These are phyloP conservation scores for Grosmannia clavigera DNA, from an alignment of 2,329 filamentous ascomycete species.

Conservation along the genomic window DNA sequence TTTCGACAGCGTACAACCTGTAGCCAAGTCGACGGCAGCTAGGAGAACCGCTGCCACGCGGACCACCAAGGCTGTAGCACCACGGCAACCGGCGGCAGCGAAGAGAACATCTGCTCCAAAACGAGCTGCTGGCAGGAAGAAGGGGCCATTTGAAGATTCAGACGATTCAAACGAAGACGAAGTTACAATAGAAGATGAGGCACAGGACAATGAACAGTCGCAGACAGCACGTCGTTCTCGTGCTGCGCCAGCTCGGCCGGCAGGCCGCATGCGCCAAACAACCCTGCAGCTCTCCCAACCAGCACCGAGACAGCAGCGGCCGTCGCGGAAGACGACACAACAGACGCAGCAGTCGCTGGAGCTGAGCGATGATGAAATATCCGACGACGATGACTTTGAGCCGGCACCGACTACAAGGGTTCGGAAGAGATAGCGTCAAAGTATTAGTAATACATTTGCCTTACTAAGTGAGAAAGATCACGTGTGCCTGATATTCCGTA, in stretches of 20 bases:
- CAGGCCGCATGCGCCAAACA: slow-evolving; percentile 7
- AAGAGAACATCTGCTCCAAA: slow-evolving; percentile 29
- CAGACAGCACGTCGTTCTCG: slow-evolving; percentile 18
- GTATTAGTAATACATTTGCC: background rate
- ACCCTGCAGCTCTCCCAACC: slow-evolving; percentile 9
- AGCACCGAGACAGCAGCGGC: background rate
- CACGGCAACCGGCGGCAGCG: slow-evolving; percentile 17
- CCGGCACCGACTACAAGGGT: slow-evolving; percentile 6
- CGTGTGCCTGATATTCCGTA: background rate
- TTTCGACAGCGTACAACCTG: slow-evolving; percentile 36
- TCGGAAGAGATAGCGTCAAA: background rate
- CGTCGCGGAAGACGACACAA: background rate
- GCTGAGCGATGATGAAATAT: slow-evolving; percentile 14
- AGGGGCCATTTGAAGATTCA: slow-evolving; percentile 24
- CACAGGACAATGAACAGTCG: slow-evolving; percentile 20
- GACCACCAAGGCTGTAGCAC: slow-evolving; percentile 23
- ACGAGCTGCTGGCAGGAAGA: slow-evolving; percentile 30
- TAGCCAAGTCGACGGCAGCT: slow-evolving; percentile 19
- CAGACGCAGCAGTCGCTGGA: slow-evolving; percentile 1
- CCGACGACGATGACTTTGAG: slow-evolving; percentile 13
- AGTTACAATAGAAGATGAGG: slow-evolving; percentile 40
- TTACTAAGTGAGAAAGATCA: background rate
- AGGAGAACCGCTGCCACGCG: slow-evolving; percentile 12
- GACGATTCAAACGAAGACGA: slow-evolving; percentile 33
- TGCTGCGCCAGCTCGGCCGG: background rate